phyloP scores from a whole-genome alignment of 805 yeast species.

The Wickerhamiella dianesei region DNA sequence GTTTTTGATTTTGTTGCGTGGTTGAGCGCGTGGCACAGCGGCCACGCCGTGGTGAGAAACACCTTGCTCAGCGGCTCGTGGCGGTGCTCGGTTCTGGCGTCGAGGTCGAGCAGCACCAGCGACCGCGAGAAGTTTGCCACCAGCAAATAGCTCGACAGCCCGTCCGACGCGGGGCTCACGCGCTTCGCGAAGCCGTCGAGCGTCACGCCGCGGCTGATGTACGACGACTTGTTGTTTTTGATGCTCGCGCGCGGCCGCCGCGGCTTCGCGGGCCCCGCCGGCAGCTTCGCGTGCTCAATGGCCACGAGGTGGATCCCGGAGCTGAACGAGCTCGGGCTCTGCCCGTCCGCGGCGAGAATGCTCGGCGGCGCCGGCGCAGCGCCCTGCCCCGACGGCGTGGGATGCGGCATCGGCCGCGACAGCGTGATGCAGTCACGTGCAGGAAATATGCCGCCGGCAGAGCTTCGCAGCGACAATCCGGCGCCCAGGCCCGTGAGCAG shows the following conservation, averaged over 20 bases:
- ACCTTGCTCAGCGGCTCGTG: conserved; percentile 28
- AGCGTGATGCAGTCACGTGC: conserved; percentile 22
- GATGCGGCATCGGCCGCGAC: conserved; percentile 30
- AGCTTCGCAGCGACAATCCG: conserved; percentile 4
- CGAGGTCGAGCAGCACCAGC: conserved; percentile 19
- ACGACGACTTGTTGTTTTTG: conserved; percentile 28
- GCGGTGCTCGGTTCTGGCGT: conserved; percentile 6
- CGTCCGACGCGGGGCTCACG: conserved; percentile 25
- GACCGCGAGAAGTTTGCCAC: conserved; percentile 13
- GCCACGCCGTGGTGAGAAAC: conserved; percentile 28
- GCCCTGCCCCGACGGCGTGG: conserved; percentile 11
- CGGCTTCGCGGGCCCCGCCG: conserved; percentile 1
- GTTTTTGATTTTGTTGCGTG: conserved; percentile 20
- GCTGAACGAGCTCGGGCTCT: conserved; percentile 15
- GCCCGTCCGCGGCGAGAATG: conserved; percentile 26
- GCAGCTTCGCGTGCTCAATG: conserved; percentile 4
- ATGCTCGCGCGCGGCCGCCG: conserved; percentile 26
- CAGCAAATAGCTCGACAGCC: conserved; percentile 25
- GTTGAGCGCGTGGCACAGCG: conserved; percentile 27
- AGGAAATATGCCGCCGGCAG: conserved; percentile 23
- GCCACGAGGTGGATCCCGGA: conserved; percentile 11
- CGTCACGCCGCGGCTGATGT: conserved; percentile 26
- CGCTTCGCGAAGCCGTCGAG: conserved; percentile 25
- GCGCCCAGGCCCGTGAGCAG: conserved; percentile 8
- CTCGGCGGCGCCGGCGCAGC: conserved; percentile 22